A percentile compares a stretch with the other conserved stretches of the same genome.
Evolutionary conservation across 1,139 yeast genomes (phyloP).

Genomic region (Magnusiomyces ingens): DNA sequence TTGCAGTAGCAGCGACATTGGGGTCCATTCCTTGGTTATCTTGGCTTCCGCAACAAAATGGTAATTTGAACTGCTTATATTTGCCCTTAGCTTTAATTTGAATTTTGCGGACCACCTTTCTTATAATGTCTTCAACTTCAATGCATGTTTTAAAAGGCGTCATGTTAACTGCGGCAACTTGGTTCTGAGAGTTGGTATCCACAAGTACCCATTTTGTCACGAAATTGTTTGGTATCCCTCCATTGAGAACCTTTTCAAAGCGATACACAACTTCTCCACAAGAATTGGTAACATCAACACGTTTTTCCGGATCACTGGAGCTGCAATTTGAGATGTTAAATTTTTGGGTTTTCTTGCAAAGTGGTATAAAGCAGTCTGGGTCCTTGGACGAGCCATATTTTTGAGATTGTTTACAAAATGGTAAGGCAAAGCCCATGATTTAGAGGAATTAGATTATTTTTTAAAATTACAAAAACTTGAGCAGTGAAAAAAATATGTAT

Average conservation of each 20-base stretch:
- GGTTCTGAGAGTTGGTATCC: background rate
- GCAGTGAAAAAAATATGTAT: too few species aligned
- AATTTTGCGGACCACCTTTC: background rate
- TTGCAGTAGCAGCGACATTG: background rate
- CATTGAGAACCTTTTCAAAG: constrained; percentile 1
- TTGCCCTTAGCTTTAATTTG: constrained; percentile 3
- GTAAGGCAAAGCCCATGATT: background rate
- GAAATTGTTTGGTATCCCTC: background rate
- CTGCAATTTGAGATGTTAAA: background rate
- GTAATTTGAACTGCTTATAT: constrained; percentile 2
- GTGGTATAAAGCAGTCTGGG: background rate
- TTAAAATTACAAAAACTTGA: background rate
- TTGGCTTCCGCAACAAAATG: background rate
- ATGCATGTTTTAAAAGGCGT: constrained; percentile 3
- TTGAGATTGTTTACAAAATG: background rate
- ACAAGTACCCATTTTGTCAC: background rate
- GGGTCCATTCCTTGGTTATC: background rate
- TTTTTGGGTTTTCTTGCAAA: background rate
- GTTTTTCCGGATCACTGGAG: background rate
- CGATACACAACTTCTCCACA: background rate
- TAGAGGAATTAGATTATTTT: background rate
- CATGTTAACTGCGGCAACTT: background rate
- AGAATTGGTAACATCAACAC: constrained; percentile 1
- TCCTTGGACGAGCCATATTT: background rate
- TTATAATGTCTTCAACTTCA: constrained; percentile 3